Evolutionary conservation across 495 filamentous ascomycete species (phyloP), one percentile per base, ranked within the genome.

Genomic region (Beverwykella pulmonaria): DNA sequence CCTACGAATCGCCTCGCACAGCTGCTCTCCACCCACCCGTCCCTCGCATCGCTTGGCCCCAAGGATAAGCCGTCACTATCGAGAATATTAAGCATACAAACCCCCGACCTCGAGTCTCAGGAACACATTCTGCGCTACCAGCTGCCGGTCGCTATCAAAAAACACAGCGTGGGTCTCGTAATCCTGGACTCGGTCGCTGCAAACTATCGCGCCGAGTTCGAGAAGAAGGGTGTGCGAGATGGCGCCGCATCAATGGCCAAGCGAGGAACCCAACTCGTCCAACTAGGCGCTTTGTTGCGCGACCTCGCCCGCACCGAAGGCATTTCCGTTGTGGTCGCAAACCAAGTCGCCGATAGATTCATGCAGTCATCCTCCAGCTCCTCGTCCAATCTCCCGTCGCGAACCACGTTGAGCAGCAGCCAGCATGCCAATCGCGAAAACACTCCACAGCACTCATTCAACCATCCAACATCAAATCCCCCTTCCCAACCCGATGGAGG

Each of bases 321-420:
- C 58, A 79, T 97, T 25, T 92, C 94, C 12, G 82, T 98, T 29
- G 93, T 98, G 2, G 88, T 97, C 1, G 88, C 93, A 10, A 98
- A 98, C 72, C 94, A 98, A 75, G 95, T 98, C n/a, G 88, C 89
- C 4, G 94, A 98, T 78, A 85, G 92, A 7, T 96, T 98, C 70
- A 71, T 14, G 34, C 68, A 19, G 68, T 34, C 32, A 19, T 27
- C 26, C 12, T 59, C 41, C 14, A 44, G 15, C 54, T 53, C 20
- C 29, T 22, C 44, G n/a, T 59, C 61, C 12, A 58, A 64, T 50
- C 32, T 32, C 22, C 48, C 57, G 19, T 59, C 61, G 49, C 63
- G 52, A 49, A 63, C 61, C 39, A 59, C 56, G 0, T 70, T 67
- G 17, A 60, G 26, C 41, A 71, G 70, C 46, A 74, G 63, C 50